Evolutionary conservation across 2,329 filamentous ascomycete species (phyloP).

Genomic region (Zarea fungicola): DNA sequence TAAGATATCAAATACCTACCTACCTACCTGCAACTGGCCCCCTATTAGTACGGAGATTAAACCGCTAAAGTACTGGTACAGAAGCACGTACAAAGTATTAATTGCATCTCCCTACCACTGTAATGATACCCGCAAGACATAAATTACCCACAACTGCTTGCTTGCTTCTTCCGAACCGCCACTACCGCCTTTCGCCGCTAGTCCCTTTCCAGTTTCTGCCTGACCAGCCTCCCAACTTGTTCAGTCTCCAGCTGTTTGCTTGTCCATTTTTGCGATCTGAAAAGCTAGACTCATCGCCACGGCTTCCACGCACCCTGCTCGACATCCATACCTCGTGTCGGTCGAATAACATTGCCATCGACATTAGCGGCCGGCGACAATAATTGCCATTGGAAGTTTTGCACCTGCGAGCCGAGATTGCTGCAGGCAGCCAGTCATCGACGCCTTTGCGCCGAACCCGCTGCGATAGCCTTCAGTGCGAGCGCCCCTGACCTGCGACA

Average conservation of each 20-base stretch:
- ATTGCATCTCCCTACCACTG: no score
- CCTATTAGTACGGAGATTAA: no score
- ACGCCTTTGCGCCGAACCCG: not conserved
- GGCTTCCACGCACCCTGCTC: not conserved
- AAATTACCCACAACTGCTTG: no score
- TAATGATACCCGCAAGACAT: no score
- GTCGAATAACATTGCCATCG: not conserved
- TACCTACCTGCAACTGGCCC: no score
- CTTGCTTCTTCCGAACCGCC: no score
- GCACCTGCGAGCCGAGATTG: not conserved
- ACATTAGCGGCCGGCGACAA: not conserved
- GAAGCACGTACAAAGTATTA: no score
- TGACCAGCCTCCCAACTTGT: not conserved
- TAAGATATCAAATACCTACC: no score
- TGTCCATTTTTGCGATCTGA: slow-evolving; percentile 4
- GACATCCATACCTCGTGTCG: not conserved
- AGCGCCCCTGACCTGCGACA: not conserved
- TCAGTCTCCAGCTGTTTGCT: not conserved
- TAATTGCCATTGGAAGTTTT: not conserved
- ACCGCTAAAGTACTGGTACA: no score
- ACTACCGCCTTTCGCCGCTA: slow-evolving; percentile 2
- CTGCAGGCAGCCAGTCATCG: not conserved
- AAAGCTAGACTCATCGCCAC: not conserved
- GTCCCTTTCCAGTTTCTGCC: slow-evolving; percentile 5
- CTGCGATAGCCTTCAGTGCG: not conserved